phyloP scores from a whole-genome alignment of 2,329 filamentous ascomycete species.

The Byssochlamys sp. region DNA sequence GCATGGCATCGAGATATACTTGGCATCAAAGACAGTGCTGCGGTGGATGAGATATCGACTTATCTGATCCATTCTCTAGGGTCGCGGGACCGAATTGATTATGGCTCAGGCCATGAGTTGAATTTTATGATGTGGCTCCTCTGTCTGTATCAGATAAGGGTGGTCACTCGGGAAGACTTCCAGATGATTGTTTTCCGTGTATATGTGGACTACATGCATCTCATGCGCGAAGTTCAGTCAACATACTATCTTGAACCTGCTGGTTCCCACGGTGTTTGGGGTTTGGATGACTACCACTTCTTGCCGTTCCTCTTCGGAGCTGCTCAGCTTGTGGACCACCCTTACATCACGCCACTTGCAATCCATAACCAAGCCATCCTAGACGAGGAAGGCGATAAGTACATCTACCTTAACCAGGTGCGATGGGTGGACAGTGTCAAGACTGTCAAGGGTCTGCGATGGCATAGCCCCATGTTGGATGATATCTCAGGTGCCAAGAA shows the following conservation, averaged over 20 bases:
- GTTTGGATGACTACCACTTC: conserved; percentile 94
- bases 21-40: conserved; percentile 32
- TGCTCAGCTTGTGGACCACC: conserved; percentile 77
- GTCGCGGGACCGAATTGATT: conserved; percentile 80
- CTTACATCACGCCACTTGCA: conserved; percentile 63
- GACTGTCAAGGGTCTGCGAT: conserved; percentile 83
- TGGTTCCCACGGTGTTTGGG: conserved; percentile 95
- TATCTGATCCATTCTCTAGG: conserved; percentile 81
- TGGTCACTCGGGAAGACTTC: conserved; percentile 59
- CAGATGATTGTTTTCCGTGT: conserved; percentile 63
- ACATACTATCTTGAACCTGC: conserved; percentile 96
- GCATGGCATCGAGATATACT: conserved; percentile 35
- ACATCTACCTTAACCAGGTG: conserved; percentile 85
- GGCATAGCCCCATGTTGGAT: conserved; percentile 97
- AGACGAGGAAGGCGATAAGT: conserved; percentile 76
- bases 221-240: conserved; percentile 81
- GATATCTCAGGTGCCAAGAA: conserved; percentile 85
- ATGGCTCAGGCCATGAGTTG: conserved; percentile 91
- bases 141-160: conserved; percentile 71
- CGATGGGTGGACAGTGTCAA: conserved; percentile 92
- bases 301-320: conserved; percentile 91
- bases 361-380: conserved; percentile 84
- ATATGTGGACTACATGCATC: conserved; percentile 68
- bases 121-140: conserved; percentile 96
- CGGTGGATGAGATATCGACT: conserved; percentile 61